Evolutionary conservation across 2,329 filamentous ascomycete species (phyloP), one percentile per base, ranked within the genome.

Genomic region (Penicillium expansum): DNA sequence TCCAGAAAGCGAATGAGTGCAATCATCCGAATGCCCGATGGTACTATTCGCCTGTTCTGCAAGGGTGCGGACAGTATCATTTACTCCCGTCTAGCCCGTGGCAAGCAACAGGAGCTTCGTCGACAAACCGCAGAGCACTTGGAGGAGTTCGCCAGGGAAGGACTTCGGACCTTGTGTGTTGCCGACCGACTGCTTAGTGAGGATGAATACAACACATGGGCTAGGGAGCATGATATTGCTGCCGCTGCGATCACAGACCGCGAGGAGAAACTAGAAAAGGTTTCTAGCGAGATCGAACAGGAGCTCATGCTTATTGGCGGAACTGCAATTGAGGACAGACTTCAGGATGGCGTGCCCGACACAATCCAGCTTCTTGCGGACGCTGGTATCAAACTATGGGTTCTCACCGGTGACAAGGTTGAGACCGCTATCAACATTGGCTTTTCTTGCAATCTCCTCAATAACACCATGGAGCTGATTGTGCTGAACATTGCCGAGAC

Each of bases 391-490:
- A 99, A 99, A 76, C 84, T 99, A 8, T 99, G 94, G 94, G 94
- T 99, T 52, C 79, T 99, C 62, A 99, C 94, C 16, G 94, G 95
- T 62, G 94, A 99, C 81, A 99, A 97, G 76, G 93, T 97, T 32
- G 94, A 99, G 77, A 99, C 94, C 24, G 94, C 95, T 56, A 99
- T 99, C 85, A 99, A 99, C 77, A 99, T 99, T 71, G 94, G 94
- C 2, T 99, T 97, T 76, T 99, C 95, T 11, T 99, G 95, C 80
- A 99, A 99, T 67, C 82, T 99, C 32, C 84, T 99, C 54, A 92
- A 93, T 76, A 99, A 97, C 74, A 91, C 96, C 65, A 97, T 99
- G 94, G 94, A 99, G 65, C 80, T 99, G 60, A 90, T 99, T 62
- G 86, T 96, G 48, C 82, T 99, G 66, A 95, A 95, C 71, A 83